Base-by-base conservation (phyloP, 805 yeast species). In the Yamadazyma nakazawae region DNA sequence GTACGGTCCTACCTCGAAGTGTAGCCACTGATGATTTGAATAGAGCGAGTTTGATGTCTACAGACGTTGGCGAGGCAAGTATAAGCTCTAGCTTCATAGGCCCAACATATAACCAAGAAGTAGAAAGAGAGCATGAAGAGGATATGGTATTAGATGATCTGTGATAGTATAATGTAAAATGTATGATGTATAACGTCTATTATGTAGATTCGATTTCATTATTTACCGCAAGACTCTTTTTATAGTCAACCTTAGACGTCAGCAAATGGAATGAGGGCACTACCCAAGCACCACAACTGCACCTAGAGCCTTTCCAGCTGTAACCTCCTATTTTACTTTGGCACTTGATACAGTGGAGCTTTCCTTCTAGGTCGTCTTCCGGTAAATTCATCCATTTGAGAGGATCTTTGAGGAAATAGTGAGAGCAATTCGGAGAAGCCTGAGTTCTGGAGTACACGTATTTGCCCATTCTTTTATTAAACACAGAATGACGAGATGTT, bases 261-360 rank as follows among this genome's bases (percentile, higher is more conserved):
- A 84, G 90, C 46, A 94, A 64, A 62, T 87, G 88, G 49, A 94
- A 76, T 1, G 96, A 95, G 0, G 99, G 99, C 9, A 88, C 78
- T 75, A 92, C 84, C 99, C 99, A 94, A 56, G 80, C 81, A 2
- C 97, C 97, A 64, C 99, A 94, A 48, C 94, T 81, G 64, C 99
- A 94, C 56, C 96, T 72, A 1, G 92, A 81, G 0, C 99, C 99
- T 58, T 84, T 87, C 99, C 99, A 94, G 51, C 84, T 81, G 62
- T 90, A 94, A 0, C 88, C 90, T 12, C 99, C 99, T 2, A 94
- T 80, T 67, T 92, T 94, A 13, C 86, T 74, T 5, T 72, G 70
- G 69, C 99, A 94, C 58, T 84, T 85, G 10, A 39, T 38, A 63
- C 99, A 94, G 10, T 68, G 63, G 37, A 94, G 81, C 58, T 85